phyloP scores from a whole-genome alignment of 2,329 filamentous ascomycete genomes.

The Pseudogymnoascus sp. region DNA sequence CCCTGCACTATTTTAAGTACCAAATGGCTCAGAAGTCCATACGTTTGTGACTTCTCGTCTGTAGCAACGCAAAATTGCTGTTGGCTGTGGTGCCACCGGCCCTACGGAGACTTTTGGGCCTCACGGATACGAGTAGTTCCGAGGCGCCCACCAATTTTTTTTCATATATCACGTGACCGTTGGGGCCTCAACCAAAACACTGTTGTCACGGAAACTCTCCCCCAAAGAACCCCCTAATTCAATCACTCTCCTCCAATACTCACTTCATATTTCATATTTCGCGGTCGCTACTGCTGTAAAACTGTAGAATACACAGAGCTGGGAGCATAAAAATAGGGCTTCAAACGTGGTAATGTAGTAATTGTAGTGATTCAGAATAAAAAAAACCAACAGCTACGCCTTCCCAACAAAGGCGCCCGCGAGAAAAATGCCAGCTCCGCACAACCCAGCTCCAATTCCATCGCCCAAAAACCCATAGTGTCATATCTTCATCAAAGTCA shows the following conservation, averaged over 20 bases:
- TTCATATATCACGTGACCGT: not conserved
- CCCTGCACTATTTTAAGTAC: no score
- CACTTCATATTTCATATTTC: not conserved
- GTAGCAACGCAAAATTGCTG: no score
- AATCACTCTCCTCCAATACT: not conserved
- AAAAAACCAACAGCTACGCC: not conserved
- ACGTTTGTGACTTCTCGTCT: no score
- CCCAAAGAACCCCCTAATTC: not conserved
- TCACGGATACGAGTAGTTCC: no score
- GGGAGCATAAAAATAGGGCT: not conserved
- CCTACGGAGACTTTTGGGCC: no score
- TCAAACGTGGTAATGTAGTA: not conserved
- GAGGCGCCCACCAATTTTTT: not conserved
- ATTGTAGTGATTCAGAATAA: not conserved
- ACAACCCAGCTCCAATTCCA: not conserved
- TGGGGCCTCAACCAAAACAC: not conserved
- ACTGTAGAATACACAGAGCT: not conserved
- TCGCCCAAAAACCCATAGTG: constrained; percentile 5
- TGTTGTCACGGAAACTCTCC: not conserved
- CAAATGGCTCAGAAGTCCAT: no score
- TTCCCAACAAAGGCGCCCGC: not conserved
- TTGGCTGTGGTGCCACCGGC: no score
- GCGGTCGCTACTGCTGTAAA: not conserved
- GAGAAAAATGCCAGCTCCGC: not conserved
- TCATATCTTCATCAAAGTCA: constrained; percentile 9